phyloP scores from a whole-genome alignment of 2,329 filamentous ascomycete genomes.

The Nigrospora oryzae region DNA sequence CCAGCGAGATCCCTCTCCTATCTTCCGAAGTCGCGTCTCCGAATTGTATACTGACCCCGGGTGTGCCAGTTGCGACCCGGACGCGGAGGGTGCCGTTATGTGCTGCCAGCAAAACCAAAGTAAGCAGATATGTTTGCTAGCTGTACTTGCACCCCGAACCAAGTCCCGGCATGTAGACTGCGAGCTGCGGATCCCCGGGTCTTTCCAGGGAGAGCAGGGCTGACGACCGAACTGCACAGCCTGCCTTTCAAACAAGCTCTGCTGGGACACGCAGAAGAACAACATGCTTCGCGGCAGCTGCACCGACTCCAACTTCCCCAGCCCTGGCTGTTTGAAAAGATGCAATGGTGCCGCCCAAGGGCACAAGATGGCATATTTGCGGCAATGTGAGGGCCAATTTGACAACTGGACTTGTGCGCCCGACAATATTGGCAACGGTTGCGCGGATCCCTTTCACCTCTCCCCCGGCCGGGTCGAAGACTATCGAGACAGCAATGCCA shows the following conservation, averaged over 20 bases:
- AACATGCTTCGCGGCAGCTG: not conserved
- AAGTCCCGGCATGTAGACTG: no score
- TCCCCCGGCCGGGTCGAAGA: not conserved
- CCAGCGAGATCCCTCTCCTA: no score
- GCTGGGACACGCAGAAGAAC: not conserved
- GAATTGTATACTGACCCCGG: no score
- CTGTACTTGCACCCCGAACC: no score
- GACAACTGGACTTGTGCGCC: not conserved
- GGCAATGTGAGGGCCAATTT: not conserved
- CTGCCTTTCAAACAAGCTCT: not conserved
- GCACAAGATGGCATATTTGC: not conserved
- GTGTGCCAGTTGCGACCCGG: not conserved
- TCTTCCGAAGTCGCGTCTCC: no score
- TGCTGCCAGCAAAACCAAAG: not conserved
- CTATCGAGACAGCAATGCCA: not conserved
- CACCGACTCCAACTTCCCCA: not conserved
- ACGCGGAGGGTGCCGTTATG: not conserved
- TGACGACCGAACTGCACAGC: not conserved
- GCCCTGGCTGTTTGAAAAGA: not conserved
- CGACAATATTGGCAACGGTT: not conserved
- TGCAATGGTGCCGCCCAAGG: not conserved
- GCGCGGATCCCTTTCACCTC: not conserved
- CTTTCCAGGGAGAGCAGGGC: no score
- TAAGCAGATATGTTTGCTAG: no score
- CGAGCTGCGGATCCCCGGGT: no score